Conservation (phyloP, 345 rosid genomes). For the Melaleuca alternifolia region DNA sequence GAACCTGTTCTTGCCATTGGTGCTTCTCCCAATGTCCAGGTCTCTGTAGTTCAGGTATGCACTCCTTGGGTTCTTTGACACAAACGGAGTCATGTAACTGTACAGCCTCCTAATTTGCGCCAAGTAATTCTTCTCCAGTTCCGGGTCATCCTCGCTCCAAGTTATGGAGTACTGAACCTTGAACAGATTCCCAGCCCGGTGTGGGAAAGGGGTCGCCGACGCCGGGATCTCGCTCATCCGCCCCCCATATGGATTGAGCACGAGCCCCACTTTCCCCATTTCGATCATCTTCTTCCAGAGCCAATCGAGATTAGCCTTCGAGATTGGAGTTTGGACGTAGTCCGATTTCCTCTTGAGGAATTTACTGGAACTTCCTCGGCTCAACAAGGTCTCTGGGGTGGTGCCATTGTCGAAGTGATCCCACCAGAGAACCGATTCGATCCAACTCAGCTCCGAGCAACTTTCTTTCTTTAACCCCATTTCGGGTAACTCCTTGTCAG, state of each 20-base stretch:
- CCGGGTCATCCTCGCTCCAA: conserved; percentile 17
- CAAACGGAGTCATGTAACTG: conserved; percentile 20
- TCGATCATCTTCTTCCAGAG: conserved; percentile 21
- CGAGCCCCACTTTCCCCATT: conserved; percentile 15
- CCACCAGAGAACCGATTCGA: conserved; percentile 18
- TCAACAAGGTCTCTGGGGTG: conserved; percentile 5
- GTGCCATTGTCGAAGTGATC: conserved; percentile 6
- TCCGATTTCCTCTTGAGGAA: conserved; percentile 35
- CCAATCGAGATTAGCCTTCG: conserved; percentile 11
- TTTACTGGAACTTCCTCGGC: conserved; percentile 2
- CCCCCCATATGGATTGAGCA: conserved; percentile 45
- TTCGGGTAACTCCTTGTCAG: conserved; percentile 16
- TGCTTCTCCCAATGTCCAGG: conserved; percentile 4
- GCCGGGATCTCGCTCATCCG: conserved; percentile 26
- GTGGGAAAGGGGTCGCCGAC: conserved; percentile 37
- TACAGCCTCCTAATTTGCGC: conserved; percentile 19
- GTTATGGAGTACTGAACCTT: conserved; percentile 16
- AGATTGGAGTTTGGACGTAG: conserved; percentile 21
- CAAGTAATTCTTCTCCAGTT: conserved; percentile 4
- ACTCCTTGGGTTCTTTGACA: conserved; percentile 18
- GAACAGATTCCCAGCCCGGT: conserved; percentile 31
- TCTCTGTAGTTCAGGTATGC: conserved; percentile 16
- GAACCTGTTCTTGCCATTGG: background rate
- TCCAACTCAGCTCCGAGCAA: conserved; percentile 32
- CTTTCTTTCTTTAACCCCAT: conserved; percentile 16